These are phyloP conservation scores for Heracleum sosnowskyi DNA, from an alignment of 129 eudicot genomes.

Conservation along the genomic window DNA sequence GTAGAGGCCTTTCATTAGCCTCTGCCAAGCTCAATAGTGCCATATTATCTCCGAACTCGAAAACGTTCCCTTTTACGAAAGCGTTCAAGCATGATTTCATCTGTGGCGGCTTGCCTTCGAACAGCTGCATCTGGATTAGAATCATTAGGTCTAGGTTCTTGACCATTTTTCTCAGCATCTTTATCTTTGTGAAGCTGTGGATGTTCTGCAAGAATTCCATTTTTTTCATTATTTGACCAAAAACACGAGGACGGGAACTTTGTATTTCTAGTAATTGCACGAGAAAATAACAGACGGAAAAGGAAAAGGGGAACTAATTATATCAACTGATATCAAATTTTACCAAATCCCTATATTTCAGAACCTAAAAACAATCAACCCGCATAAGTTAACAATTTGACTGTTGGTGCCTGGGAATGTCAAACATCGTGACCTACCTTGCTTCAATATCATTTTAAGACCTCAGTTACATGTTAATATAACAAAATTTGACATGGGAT, in stretches of 20 bases:
- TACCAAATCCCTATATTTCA: background rate
- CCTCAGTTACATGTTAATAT: background rate
- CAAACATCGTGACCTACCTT: background rate
- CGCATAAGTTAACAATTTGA: background rate
- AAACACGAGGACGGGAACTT: background rate
- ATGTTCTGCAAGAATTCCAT: conserved; percentile 47
- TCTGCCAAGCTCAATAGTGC: background rate
- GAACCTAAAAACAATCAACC: background rate
- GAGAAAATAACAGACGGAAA: background rate
- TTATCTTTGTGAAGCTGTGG: conserved; percentile 65
- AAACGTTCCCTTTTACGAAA: conserved; percentile 94
- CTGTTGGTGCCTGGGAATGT: background rate
- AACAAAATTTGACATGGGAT: background rate
- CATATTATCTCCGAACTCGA: conserved; percentile 66
- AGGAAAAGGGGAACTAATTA: background rate
- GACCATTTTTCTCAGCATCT: conserved; percentile 41
- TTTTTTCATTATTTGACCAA: background rate
- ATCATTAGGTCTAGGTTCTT: conserved; percentile 48
- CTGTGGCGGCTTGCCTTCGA: conserved; percentile 92
- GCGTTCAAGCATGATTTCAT: conserved; percentile 88
- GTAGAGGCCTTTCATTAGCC: background rate
- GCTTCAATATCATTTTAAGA: background rate
- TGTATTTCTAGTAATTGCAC: background rate
- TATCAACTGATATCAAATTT: background rate
- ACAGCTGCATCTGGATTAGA: conserved; percentile 48